Base-by-base conservation (phyloP, 78 protist genomes). In the Guillardia theta region DNA sequence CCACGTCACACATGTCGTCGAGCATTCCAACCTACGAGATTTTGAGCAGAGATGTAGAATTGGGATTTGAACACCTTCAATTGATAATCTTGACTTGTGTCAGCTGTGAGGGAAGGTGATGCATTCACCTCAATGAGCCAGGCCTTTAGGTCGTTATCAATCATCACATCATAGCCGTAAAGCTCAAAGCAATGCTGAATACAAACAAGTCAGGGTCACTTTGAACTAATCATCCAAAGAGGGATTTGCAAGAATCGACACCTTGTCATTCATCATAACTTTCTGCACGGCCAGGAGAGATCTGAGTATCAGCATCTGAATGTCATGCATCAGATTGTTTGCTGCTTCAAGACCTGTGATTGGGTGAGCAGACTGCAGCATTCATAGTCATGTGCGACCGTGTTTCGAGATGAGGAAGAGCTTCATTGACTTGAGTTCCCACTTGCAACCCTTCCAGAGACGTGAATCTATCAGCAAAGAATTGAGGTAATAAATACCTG, bases 361-460 rank as follows among this genome's bases (percentile, higher is more conserved):
- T n/a, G n/a, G n/a, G n/a, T n/a, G n/a, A n/a, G n/a, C n/a, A n/a
- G n/a, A n/a, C n/a, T n/a, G n/a, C n/a, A n/a, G n/a, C n/a, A n/a
- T n/a, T n/a, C n/a, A n/a, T n/a, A n/a, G n/a, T n/a, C n/a, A n/a
- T n/a, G n/a, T n/a, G n/a, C n/a, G 70, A 30, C 70, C 70, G 70
- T 58, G 64, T 37, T 44, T 93, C 18, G 97, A 21, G 37, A 92
- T 64, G 8, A 98, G 47, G 64, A 93, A 97, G 54, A 27, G 94
- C 88, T 95, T 93, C n/a, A 98, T 88, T 8, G 90, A 3, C 41
- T 64, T 48, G 30, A 98, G 88, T 1, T 64, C 33, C 98, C 98
- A 97, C 76, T 98, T 98, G 96, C 97, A 95, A 9, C 98, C 98
- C 10, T n/a, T n/a, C n/a, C n/a, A n/a, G n/a, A n/a, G n/a, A n/a